A percentile compares a stretch with the other conserved stretches of the same genome.
These are phyloP conservation scores for Gentiana macrophylla DNA, from an alignment of 257 asterid genomes.

Conservation along the genomic window DNA sequence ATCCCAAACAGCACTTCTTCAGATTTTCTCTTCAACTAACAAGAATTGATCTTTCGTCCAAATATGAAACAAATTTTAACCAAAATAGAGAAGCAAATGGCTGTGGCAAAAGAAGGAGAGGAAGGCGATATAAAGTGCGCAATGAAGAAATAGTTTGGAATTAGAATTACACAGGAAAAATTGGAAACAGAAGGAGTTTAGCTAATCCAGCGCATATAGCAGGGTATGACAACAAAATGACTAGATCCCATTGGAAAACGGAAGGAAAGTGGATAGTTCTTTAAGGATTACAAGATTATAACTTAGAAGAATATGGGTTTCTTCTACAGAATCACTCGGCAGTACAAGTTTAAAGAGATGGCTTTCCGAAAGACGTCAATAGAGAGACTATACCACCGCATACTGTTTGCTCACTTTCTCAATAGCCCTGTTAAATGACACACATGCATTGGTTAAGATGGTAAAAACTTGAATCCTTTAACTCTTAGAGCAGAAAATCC, in stretches of 20 bases:
- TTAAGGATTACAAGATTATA: background rate
- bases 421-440: slow-evolving; percentile 25
- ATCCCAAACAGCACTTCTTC: no score
- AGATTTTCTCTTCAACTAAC: background rate
- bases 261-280: background rate
- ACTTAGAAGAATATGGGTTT: slow-evolving; percentile 6
- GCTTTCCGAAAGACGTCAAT: slow-evolving; percentile 69
- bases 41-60: background rate
- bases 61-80: background rate
- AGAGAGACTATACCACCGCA: slow-evolving; percentile 80
- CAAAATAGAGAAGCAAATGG: background rate
- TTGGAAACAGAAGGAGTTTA: slow-evolving; percentile 19
- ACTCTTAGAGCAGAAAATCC: no score
- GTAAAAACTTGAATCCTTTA: background rate
- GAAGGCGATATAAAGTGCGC: background rate
- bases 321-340: slow-evolving; percentile 86
- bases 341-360: slow-evolving; percentile 75
- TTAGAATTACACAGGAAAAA: background rate
- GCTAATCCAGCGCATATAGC: slow-evolving; percentile 68
- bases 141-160: background rate
- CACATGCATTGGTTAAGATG: slow-evolving; percentile 7
- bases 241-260: slow-evolving; percentile 60
- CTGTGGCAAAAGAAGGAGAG: background rate
- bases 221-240: slow-evolving; percentile 59
- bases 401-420: slow-evolving; percentile 30